Percentiles rank a stretch among this genome's conserved stretches.
phyloP scores from a whole-genome alignment of 441 rosid species.

The Mallotus japonicus region DNA sequence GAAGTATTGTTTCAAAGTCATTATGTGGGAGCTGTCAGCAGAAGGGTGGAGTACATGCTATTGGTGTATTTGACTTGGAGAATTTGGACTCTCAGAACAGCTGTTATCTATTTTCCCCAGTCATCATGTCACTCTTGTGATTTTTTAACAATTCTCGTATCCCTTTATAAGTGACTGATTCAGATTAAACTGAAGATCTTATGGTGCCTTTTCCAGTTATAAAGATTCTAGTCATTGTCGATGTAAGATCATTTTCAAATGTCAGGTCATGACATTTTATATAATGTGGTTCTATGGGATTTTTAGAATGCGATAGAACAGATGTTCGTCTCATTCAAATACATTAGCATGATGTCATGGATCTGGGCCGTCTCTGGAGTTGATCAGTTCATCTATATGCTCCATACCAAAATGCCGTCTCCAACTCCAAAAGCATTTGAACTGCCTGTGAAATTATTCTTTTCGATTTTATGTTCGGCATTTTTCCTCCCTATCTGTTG shows the following conservation, averaged over 20 bases:
- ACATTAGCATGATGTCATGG: neutral
- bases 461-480: neutral
- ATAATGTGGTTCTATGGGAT: neutral
- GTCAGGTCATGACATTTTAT: neutral
- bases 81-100: neutral
- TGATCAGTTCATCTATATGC: neutral
- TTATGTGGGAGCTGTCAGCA: neutral
- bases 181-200: neutral
- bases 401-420: neutral
- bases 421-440: neutral
- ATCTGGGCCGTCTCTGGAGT: neutral
- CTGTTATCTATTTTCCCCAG: neutral
- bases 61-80: neutral
- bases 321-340: conserved; percentile 1
- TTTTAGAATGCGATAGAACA: neutral
- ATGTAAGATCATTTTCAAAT: conserved; percentile 3
- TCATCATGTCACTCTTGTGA: neutral
- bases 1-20: conserved; percentile 1
- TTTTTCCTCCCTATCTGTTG: neutral
- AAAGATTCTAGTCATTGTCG: neutral
- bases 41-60: conserved; percentile 2
- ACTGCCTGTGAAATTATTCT: neutral
- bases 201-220: neutral
- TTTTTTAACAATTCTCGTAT: neutral
- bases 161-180: neutral